Percentiles rank a stretch among this genome's conserved stretches.
These are phyloP conservation scores for Annona cherimola DNA, from an alignment of 164 flowering plant genomes.

Conservation along the genomic window DNA sequence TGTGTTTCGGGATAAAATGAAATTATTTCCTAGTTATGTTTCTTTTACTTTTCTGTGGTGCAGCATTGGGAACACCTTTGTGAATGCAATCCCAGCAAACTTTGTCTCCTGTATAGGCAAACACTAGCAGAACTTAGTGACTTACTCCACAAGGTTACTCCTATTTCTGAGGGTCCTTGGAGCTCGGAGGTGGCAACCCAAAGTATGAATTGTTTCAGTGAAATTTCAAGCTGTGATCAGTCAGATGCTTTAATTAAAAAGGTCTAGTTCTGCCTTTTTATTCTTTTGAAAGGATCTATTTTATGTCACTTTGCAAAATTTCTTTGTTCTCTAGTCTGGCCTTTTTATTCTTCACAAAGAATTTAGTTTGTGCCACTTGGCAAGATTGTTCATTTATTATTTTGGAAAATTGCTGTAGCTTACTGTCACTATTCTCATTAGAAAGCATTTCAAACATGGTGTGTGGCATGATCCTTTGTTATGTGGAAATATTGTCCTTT, in stretches of 20 bases:
- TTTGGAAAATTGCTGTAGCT: neutral
- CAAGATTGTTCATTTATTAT: neutral
- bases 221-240: slow-evolving; percentile 27
- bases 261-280: slow-evolving; percentile 28
- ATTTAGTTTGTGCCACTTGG: too few species aligned
- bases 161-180: slow-evolving; percentile 16
- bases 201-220: slow-evolving; percentile 18
- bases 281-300: neutral
- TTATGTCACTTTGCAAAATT: neutral
- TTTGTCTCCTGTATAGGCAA: slow-evolving; percentile 76
- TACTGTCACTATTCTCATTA: neutral
- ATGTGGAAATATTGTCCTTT: too few species aligned
- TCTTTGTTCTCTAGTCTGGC: neutral
- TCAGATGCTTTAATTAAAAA: slow-evolving; percentile 43
- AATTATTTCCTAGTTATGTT: neutral
- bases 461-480: neutral
- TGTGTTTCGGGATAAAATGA: too few species aligned
- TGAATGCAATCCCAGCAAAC: slow-evolving; percentile 73
- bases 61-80: slow-evolving; percentile 94
- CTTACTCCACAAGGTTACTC: slow-evolving; percentile 31
- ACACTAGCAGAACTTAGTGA: slow-evolving; percentile 67
- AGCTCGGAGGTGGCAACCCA: slow-evolving; percentile 25
- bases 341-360: too few species aligned
- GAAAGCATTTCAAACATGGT: neutral
- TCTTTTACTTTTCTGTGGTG: slow-evolving; percentile 17